Percentiles rank a stretch among this genome's conserved stretches.
These are phyloP conservation scores for Juglanconis oblonga DNA, from an alignment of 2,329 filamentous ascomycete species.

Conservation along the genomic window DNA sequence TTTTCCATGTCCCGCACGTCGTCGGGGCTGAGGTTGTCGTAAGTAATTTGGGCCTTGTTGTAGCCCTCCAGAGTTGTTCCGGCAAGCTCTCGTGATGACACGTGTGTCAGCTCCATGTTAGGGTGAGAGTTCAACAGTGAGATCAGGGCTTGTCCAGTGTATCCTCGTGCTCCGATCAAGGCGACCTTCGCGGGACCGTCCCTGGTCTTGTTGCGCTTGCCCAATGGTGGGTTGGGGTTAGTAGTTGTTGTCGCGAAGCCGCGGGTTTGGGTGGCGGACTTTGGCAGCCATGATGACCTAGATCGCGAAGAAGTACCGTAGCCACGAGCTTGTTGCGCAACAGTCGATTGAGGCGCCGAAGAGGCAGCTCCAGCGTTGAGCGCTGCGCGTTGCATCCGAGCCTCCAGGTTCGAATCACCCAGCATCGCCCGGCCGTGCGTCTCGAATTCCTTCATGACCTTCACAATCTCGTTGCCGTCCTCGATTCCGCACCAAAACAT, in stretches of 20 bases:
- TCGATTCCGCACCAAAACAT: constrained; percentile 96
- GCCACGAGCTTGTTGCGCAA: constrained; percentile 58
- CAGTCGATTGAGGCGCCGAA: constrained; percentile 16
- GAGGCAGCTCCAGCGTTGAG: constrained; percentile 45
- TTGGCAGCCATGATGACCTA: constrained; percentile 14
- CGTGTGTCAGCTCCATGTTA: constrained; percentile 83
- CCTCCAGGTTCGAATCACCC: constrained; percentile 83
- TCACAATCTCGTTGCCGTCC: constrained; percentile 73
- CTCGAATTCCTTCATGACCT: constrained; percentile 82
- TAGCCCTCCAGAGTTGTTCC: constrained; percentile 89
- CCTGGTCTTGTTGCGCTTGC: constrained; percentile 84
- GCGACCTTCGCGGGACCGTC: constrained; percentile 74
- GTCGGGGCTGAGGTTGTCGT: constrained; percentile 85
- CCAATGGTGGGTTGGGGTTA: constrained; percentile 87
- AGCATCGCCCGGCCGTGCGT: constrained; percentile 82
- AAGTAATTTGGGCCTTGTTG: constrained; percentile 84
- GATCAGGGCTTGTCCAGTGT: constrained; percentile 89
- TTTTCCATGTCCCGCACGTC: constrained; percentile 84
- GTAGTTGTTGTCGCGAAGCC: constrained; percentile 64
- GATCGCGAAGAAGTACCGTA: constrained; percentile 60
- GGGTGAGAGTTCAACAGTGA: constrained; percentile 84
- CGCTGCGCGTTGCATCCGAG: constrained; percentile 76
- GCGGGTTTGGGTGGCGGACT: constrained; percentile 26
- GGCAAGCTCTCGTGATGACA: constrained; percentile 87
- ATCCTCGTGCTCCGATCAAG: constrained; percentile 87